Evolutionary conservation across 805 yeast genomes (phyloP), one percentile per base, ranked within the genome.

Genomic region (Candida fluviatilis): DNA sequence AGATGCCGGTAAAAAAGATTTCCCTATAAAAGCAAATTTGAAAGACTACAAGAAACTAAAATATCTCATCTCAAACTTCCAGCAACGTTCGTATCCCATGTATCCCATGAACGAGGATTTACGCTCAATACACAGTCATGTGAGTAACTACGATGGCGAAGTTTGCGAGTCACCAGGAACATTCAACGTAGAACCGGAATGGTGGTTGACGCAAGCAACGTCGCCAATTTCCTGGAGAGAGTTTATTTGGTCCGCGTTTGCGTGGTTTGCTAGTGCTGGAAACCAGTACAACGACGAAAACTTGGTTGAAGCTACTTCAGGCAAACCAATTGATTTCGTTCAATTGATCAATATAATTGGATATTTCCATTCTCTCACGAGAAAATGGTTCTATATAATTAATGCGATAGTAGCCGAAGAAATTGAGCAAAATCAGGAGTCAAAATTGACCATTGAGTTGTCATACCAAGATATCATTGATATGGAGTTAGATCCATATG

Each of bases 241-340:
- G 47, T 64, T 74, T 29, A 63, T 80, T 1, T 80, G 85, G 84
- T 67, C 75, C 38, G 89, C 89, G 1, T 73, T 84, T 41, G 64
- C 84, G 15, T 85, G 93, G 93, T 85, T 91, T 88, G 95, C 95
- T 2, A 74, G 84, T 21, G 91, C 93, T 1, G 95, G 93, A 11
- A 17, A 18, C 13, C 23, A 31, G 5, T 7, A 16, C 6, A 84
- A 80, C 39, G 24, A 30, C 16, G 13, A 16, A 17, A 25, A n/a
- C 16, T 18, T 18, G 21, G n/a, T 4, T 18, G 23, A 3, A 21
- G 27, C 16, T 11, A 17, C 16, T 26, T 12, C 16, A 34, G 39
- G 40, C 3, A 14, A 30, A 7, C 34, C 37, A 18, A 25, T 31
- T 32, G 45, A 42, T 24, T 36, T 42, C 17, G 5, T 29, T 6